phyloP scores from a whole-genome alignment of 2,329 filamentous ascomycete species.

The Beauveria sp. region DNA sequence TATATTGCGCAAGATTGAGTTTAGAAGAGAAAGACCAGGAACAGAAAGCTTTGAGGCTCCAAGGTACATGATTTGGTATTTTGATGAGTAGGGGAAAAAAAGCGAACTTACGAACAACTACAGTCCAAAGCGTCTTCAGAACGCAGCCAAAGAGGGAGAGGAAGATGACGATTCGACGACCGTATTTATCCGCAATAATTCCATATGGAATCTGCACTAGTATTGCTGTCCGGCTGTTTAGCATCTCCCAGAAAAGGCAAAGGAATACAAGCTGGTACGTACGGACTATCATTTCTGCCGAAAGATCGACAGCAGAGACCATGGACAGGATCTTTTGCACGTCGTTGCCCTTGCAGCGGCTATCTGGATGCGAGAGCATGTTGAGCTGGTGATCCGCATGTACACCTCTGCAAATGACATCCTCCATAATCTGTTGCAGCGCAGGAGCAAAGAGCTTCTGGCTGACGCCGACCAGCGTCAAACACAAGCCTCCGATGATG shows the following conservation, averaged over 20 bases:
- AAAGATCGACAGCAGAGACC: constrained; percentile 38
- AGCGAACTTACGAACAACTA: constrained; percentile 25
- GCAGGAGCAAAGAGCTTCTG: constrained; percentile 33
- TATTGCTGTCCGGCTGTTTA: constrained; percentile 22
- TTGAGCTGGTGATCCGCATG: constrained; percentile 33
- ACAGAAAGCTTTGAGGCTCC: neutral
- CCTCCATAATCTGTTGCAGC: constrained; percentile 42
- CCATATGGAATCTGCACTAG: constrained; percentile 38
- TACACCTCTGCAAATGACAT: constrained; percentile 43
- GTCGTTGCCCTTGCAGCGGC: constrained; percentile 38
- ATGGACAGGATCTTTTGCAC: constrained; percentile 46
- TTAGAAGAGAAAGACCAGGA: too few relatives aligned
- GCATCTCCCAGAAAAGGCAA: neutral
- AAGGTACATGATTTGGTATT: neutral
- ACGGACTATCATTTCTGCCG: constrained; percentile 41
- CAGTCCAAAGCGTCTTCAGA: constrained; percentile 22
- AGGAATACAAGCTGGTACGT: constrained; percentile 14
- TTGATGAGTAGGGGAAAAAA: neutral
- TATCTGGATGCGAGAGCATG: constrained; percentile 25
- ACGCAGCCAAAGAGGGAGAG: constrained; percentile 26
- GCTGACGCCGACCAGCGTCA: constrained; percentile 38
- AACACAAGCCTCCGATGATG: constrained; percentile 27
- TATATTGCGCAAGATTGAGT: constrained; percentile 13
- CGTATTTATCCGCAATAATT: constrained; percentile 39
- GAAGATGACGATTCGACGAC: constrained; percentile 33